These are phyloP conservation scores for Cercospora brassicicola DNA, from an alignment of 2,329 filamentous ascomycete species.

Conservation along the genomic window DNA sequence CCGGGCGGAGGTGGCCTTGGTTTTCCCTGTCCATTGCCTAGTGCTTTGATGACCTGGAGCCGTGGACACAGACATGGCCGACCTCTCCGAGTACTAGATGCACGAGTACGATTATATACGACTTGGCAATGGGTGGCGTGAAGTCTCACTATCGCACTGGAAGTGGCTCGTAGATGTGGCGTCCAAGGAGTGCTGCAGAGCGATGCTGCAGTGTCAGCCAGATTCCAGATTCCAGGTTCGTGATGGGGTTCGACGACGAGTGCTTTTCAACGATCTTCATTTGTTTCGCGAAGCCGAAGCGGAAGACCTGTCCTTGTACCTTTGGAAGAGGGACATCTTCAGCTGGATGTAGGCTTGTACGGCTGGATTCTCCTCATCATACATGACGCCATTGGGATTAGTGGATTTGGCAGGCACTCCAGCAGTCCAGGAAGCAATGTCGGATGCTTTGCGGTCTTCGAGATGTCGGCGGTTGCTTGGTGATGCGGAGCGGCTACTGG, in stretches of 20 bases:
- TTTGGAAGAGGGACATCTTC: slow-evolving; percentile 40
- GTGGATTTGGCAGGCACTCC: slow-evolving; percentile 27
- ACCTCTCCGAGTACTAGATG: no score
- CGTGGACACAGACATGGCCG: no score
- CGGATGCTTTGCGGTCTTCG: slow-evolving; percentile 26
- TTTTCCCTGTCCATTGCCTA: not conserved
- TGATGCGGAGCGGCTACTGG: slow-evolving; percentile 19
- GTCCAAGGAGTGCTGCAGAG: not conserved
- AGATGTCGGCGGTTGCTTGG: slow-evolving; percentile 27
- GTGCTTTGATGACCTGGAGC: no score
- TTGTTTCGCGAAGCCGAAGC: not conserved
- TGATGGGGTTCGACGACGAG: not conserved
- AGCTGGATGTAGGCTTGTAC: slow-evolving; percentile 40
- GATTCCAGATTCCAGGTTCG: not conserved
- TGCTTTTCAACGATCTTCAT: not conserved
- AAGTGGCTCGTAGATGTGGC: not conserved
- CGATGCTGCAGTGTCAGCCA: not conserved
- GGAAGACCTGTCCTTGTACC: slow-evolving; percentile 4
- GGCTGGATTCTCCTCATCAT: slow-evolving; percentile 27
- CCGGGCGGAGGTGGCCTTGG: not conserved
- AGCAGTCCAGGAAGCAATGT: slow-evolving; percentile 35
- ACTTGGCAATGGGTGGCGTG: no score
- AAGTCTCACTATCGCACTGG: no score
- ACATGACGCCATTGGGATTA: slow-evolving; percentile 3
- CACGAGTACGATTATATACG: no score